Evolutionary conservation across 306 rosid genomes (phyloP), one percentile per base, ranked within the genome.

Genomic region (Begonia fuchsioides): DNA sequence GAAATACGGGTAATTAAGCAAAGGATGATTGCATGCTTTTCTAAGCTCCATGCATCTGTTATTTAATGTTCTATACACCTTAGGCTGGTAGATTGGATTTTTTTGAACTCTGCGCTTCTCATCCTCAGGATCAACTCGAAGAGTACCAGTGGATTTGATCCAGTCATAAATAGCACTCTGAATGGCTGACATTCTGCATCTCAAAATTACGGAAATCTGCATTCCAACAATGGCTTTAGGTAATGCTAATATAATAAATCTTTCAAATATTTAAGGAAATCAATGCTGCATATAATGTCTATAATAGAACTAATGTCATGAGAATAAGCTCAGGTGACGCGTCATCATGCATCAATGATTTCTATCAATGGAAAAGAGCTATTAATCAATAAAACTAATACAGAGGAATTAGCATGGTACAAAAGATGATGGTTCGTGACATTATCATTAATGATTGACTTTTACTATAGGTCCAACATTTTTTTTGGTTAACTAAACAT

Each of bases 31-130:
- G 75, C 97, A 90, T 59, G 95, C 72, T 75, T 90, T 90, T 17
- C 97, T 85, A 41, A 90, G 82, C 69, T 90, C 97, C 97, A 90
- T 90, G 58, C 97, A 90, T 62, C 97, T 78, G 67, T 90, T 90
- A 68, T 76, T 84, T 60, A 90, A 75, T 59, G 97, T 84, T 58
- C 61, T 90, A 60, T 90, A 84, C 52, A 75, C 72, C 71, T 84
- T 84, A 39, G 83, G 60, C 60, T 74, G 84, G 74, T 90, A 90
- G 15, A 48, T 32, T 12, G 95, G 82, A 71, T 68, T 84, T 54
- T 71, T 90, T 61, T 78, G 66, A 68, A 74, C 78, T 76, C 76
- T 85, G 17, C 9, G 53, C 61, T 67, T 52, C 76, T 90, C 97
- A 11, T 77, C 97, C 64, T 81, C 95, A 2, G 97, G 97, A 77